Conservation (phyloP, 2,329 filamentous ascomycete species). For the Fusarium pseudograminearum region DNA sequence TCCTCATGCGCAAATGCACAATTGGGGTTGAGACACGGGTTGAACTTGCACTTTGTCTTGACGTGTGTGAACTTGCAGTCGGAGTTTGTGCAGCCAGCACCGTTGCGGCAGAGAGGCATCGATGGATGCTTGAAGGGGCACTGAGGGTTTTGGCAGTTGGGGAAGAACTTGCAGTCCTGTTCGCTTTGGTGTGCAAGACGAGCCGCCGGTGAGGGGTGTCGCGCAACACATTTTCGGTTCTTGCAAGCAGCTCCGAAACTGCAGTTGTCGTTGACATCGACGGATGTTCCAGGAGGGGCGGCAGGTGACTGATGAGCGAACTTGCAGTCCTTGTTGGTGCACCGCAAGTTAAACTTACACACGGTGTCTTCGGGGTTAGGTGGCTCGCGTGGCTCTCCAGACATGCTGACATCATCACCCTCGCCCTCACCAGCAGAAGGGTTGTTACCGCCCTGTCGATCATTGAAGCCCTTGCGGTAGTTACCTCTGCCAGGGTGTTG, state of each 20-base stretch:
- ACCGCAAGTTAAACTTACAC: slow-evolving; percentile 91
- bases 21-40: slow-evolving; percentile 87
- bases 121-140: slow-evolving; percentile 92
- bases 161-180: slow-evolving; percentile 90
- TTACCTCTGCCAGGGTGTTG: slow-evolving; percentile 66
- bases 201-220: slow-evolving; percentile 91
- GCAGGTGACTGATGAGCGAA: slow-evolving; percentile 96
- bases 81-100: slow-evolving; percentile 83
- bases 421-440: slow-evolving; percentile 58
- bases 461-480: slow-evolving; percentile 63
- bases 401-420: slow-evolving; percentile 74
- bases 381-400: slow-evolving; percentile 64
- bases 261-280: slow-evolving; percentile 86
- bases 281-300: slow-evolving; percentile 78
- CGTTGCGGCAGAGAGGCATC: slow-evolving; percentile 90
- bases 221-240: slow-evolving; percentile 91
- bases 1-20: slow-evolving; percentile 93
- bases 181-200: slow-evolving; percentile 82
- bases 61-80: slow-evolving; percentile 93
- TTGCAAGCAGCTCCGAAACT: slow-evolving; percentile 91
- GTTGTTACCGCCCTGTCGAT: slow-evolving; percentile 52
- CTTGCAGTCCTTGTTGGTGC: slow-evolving; percentile 88
- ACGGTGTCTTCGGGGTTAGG: slow-evolving; percentile 73
- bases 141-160: slow-evolving; percentile 87
- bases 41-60: slow-evolving; percentile 87